Conservation (phyloP, 2,329 filamentous ascomycete genomes). For the Diplodia mutila region DNA sequence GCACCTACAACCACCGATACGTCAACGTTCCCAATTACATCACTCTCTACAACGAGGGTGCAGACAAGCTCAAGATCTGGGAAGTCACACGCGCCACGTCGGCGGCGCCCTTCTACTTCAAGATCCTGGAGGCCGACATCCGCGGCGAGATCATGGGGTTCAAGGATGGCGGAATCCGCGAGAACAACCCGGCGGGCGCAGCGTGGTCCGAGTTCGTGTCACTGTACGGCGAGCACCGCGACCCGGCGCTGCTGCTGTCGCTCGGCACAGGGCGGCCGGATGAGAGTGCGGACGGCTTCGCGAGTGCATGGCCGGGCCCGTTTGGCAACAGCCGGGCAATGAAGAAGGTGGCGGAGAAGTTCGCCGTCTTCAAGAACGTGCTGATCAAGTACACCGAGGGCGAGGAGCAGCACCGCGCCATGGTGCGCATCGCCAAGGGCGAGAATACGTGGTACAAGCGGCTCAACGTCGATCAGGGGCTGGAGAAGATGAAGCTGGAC, state of each 20-base stretch:
- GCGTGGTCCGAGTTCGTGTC: constrained; percentile 53
- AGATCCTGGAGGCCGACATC: constrained; percentile 52
- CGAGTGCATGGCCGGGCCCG: constrained; percentile 50
- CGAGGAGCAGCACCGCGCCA: constrained; percentile 52
- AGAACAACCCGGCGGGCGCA: constrained; percentile 55
- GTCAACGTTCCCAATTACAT: constrained; percentile 49
- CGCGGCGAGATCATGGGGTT: constrained; percentile 46
- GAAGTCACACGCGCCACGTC: constrained; percentile 57
- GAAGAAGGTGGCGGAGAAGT: constrained; percentile 53
- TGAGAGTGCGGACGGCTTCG: constrained; percentile 51
- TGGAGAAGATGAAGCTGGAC: constrained; percentile 52
- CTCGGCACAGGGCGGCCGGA: constrained; percentile 54
- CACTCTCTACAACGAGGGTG: constrained; percentile 53
- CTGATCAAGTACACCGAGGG: constrained; percentile 58
- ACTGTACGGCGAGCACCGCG: constrained; percentile 47
- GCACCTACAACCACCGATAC: constrained; percentile 54
- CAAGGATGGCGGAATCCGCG: constrained; percentile 56
- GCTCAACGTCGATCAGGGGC: constrained; percentile 51
- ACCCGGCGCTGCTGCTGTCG: constrained; percentile 51
- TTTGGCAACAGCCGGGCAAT: constrained; percentile 47
- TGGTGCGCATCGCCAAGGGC: constrained; percentile 51
- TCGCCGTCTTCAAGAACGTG: constrained; percentile 54
- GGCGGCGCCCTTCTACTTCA: constrained; percentile 58
- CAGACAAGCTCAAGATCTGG: constrained; percentile 54
- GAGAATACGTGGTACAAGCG: constrained; percentile 57